These are phyloP conservation scores for Drechslerella dactyloides DNA, from an alignment of 2,329 filamentous ascomycete species.

Conservation along the genomic window DNA sequence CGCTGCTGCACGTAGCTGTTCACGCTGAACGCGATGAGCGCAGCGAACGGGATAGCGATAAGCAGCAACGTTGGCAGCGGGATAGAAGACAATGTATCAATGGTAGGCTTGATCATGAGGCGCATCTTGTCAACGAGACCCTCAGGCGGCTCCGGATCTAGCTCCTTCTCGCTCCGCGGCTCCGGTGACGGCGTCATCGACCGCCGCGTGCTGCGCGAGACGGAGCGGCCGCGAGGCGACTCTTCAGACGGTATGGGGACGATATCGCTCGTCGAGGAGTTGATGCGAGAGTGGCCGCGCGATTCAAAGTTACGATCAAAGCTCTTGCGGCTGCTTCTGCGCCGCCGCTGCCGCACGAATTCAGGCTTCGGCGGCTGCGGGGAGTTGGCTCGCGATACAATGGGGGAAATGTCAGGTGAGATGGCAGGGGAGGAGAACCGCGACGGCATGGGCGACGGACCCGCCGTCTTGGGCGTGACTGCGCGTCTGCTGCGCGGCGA, in stretches of 20 bases:
- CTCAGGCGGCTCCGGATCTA: slow-evolving; percentile 8
- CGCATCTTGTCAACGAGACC: slow-evolving; percentile 19
- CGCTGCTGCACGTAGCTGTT: slow-evolving; percentile 46
- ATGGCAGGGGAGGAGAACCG: slow-evolving; percentile 41
- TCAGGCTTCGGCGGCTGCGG: slow-evolving; percentile 18
- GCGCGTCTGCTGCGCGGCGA: slow-evolving; percentile 18
- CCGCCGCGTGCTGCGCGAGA: slow-evolving; percentile 10
- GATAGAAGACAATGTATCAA: slow-evolving; percentile 33
- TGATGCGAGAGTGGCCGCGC: slow-evolving; percentile 10
- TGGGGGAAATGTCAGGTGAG: slow-evolving; percentile 44
- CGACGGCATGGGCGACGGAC: slow-evolving; percentile 35
- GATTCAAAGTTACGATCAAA: slow-evolving; percentile 31
- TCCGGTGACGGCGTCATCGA: slow-evolving; percentile 30
- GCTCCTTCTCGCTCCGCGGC: slow-evolving; percentile 23
- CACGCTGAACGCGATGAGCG: slow-evolving; percentile 39
- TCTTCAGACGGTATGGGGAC: slow-evolving; percentile 12
- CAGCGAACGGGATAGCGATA: slow-evolving; percentile 41
- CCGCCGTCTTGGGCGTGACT: slow-evolving; percentile 39
- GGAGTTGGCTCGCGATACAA: slow-evolving; percentile 22
- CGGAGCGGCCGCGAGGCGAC: slow-evolving; percentile 19
- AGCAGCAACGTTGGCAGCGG: slow-evolving; percentile 42
- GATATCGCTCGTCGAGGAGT: slow-evolving; percentile 5
- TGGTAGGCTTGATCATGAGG: slow-evolving; percentile 38
- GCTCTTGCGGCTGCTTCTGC: slow-evolving; percentile 29
- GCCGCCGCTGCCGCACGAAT: slow-evolving; percentile 13